These are phyloP conservation scores for Gymnopilus junonius DNA, from an alignment of 768 basidiomycete species.

Conservation along the genomic window DNA sequence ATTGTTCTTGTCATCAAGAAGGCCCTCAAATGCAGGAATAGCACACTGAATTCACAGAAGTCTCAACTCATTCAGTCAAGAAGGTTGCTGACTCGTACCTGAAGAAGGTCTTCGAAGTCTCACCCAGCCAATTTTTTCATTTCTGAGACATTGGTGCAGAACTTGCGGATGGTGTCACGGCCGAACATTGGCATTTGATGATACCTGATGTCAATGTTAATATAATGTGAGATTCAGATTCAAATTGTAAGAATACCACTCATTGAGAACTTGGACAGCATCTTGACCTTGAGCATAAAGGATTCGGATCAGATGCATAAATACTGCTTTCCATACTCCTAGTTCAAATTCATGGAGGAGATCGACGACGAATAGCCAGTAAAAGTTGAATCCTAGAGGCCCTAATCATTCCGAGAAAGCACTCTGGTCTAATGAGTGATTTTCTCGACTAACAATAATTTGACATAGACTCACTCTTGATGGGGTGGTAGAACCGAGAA, in stretches of 20 bases:
- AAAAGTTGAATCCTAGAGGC: conserved; percentile 28
- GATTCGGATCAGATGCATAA: conserved; percentile 38
- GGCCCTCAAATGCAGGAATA: conserved; percentile 39
- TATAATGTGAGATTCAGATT: not conserved
- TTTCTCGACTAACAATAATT: not conserved
- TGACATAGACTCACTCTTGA: not conserved
- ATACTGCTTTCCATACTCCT: conserved; percentile 40
- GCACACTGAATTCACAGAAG: conserved; percentile 28
- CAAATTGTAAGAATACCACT: conserved; percentile 23
- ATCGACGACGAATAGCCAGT: conserved; percentile 35
- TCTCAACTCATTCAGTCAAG: not conserved
- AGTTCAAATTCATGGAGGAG: conserved; percentile 45
- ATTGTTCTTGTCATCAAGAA: conserved; percentile 35
- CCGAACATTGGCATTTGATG: conserved; percentile 34
- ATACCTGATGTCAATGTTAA: conserved; percentile 22
- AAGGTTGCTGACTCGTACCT: conserved; percentile 30
- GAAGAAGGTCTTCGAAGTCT: conserved; percentile 48
- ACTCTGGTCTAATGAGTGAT: conserved; percentile 26
- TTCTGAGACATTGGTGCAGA: conserved; percentile 36
- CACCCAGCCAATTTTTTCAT: conserved; percentile 40
- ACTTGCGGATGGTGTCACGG: conserved; percentile 36
- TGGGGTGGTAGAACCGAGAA: not conserved
- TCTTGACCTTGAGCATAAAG: conserved; percentile 24
- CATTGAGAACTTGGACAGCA: conserved; percentile 29
- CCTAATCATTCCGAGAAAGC: conserved; percentile 29